phyloP scores from a whole-genome alignment of 1,139 yeast genomes.

The Dujonia santamariae region DNA sequence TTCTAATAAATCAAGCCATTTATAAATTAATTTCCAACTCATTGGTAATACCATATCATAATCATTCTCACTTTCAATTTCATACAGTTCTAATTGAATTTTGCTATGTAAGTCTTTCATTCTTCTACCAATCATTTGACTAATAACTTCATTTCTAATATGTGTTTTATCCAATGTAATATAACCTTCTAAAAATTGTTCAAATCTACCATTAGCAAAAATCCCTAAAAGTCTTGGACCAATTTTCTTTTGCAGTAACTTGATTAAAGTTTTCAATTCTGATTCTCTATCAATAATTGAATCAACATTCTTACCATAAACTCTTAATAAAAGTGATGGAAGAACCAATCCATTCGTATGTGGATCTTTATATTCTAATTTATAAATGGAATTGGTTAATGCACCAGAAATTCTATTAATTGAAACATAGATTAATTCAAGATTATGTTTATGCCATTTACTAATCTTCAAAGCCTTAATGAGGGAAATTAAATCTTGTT shows the following conservation, averaged over 20 bases:
- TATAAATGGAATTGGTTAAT: conserved; percentile 84
- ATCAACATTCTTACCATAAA: conserved; percentile 90
- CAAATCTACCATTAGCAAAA: conserved; percentile 87
- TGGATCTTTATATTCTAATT: conserved; percentile 45
- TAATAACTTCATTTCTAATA: conserved; percentile 70
- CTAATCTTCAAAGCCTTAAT: conserved; percentile 64
- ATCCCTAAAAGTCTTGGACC: conserved; percentile 91
- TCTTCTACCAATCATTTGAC: conserved; percentile 88
- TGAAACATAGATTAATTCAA: conserved; percentile 21
- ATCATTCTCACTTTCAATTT: conserved; percentile 44
- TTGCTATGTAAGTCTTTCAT: conserved; percentile 92
- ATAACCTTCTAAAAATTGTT: conserved; percentile 82
- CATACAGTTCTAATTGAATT: conserved; percentile 56
- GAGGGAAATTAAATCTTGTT: conserved; percentile 71
- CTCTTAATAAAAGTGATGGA: conserved; percentile 62
- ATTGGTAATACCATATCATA: too few species aligned
- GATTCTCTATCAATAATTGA: conserved; percentile 81
- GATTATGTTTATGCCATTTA: conserved; percentile 66
- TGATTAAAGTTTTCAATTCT: conserved; percentile 70
- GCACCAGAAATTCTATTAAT: conserved; percentile 80
- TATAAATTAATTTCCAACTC: conserved; percentile 65
- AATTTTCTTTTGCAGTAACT: conserved; percentile 72
- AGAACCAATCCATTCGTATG: conserved; percentile 14
- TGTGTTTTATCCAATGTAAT: conserved; percentile 69
- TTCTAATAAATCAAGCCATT: conserved; percentile 68